Percentiles rank a stretch among this genome's conserved stretches.
phyloP scores from a whole-genome alignment of 2,329 filamentous ascomycete species.

The Cladobotryum mycophilum region DNA sequence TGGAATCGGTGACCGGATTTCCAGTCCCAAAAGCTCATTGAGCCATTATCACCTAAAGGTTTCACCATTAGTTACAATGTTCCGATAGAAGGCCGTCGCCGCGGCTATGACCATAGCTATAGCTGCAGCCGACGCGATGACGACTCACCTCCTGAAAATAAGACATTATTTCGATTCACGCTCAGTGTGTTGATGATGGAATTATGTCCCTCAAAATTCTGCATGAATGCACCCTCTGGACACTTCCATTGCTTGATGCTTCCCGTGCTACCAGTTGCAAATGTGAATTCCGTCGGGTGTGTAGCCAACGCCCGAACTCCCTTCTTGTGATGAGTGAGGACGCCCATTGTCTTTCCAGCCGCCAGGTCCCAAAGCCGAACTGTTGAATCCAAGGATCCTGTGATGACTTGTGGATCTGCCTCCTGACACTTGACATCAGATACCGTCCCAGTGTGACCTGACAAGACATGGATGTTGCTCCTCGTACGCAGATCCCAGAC shows the following conservation, averaged over 20 bases:
- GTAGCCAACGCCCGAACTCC: constrained; percentile 78
- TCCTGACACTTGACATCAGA: constrained; percentile 89
- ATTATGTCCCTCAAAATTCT: constrained; percentile 96
- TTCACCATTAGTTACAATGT: background rate
- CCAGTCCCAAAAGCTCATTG: constrained; percentile 98
- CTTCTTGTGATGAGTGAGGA: constrained; percentile 97
- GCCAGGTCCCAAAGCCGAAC: constrained; percentile 93
- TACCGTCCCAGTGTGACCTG: constrained; percentile 86
- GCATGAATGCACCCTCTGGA: constrained; percentile 96
- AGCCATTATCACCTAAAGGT: constrained; percentile 70
- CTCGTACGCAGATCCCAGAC: constrained; percentile 99
- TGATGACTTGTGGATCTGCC: constrained; percentile 92
- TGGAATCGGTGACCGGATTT: constrained; percentile 93
- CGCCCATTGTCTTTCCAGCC: constrained; percentile 91
- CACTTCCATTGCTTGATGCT: constrained; percentile 99
- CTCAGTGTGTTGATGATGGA: constrained; percentile 91
- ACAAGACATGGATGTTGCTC: constrained; percentile 89
- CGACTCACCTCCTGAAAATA: constrained; percentile 72
- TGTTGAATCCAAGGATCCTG: constrained; percentile 84
- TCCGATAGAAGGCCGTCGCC: background rate
- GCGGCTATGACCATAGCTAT: too few relatives aligned
- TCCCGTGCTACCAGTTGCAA: constrained; percentile 83
- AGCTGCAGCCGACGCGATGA: background rate
- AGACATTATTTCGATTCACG: constrained; percentile 89
- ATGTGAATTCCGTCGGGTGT: constrained; percentile 92